Evolutionary conservation across 2,329 filamentous ascomycete species (phyloP).

Genomic region (Dothiorella sarmentorum): DNA sequence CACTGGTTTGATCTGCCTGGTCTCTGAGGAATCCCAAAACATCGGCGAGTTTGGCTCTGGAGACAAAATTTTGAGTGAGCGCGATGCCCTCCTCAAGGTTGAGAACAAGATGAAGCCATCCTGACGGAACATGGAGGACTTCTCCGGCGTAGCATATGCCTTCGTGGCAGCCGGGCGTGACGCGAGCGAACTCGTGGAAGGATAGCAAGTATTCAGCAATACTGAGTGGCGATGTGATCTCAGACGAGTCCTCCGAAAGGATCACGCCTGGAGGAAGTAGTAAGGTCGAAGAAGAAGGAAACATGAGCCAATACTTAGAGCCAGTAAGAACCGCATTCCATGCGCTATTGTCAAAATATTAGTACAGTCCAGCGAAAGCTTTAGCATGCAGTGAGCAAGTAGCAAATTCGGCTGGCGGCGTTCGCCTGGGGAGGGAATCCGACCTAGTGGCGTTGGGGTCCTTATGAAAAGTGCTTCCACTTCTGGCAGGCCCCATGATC

Average conservation of each 20-base stretch:
- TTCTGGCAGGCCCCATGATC: conserved; percentile 81
- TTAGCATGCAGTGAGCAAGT: neutral
- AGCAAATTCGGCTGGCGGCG: neutral
- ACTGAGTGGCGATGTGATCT: conserved; percentile 89
- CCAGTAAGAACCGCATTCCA: conserved; percentile 94
- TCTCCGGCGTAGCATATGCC: conserved; percentile 82
- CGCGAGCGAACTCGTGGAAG: conserved; percentile 80
- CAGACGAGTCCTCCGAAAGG: conserved; percentile 82
- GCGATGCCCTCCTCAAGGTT: conserved; percentile 83
- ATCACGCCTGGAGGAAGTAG: conserved; percentile 82
- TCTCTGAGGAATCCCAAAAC: conserved; percentile 78
- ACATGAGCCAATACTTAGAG: conserved; percentile 98
- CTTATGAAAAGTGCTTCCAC: conserved; percentile 94
- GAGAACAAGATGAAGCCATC: conserved; percentile 96
- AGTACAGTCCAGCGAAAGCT: conserved; percentile 38
- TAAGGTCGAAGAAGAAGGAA: conserved; percentile 63
- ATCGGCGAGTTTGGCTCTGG: conserved; percentile 66
- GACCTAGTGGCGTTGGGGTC: conserved; percentile 59
- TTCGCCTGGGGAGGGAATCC: neutral
- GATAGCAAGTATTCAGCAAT: conserved; percentile 95
- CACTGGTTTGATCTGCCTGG: conserved; percentile 80
- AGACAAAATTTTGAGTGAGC: conserved; percentile 94
- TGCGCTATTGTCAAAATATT: conserved; percentile 53
- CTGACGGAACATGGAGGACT: conserved; percentile 85
- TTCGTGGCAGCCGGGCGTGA: conserved; percentile 73